Evolutionary conservation across 78 protist genomes (phyloP), one percentile per base, ranked within the genome.

Genomic region (Acrasis kona): DNA sequence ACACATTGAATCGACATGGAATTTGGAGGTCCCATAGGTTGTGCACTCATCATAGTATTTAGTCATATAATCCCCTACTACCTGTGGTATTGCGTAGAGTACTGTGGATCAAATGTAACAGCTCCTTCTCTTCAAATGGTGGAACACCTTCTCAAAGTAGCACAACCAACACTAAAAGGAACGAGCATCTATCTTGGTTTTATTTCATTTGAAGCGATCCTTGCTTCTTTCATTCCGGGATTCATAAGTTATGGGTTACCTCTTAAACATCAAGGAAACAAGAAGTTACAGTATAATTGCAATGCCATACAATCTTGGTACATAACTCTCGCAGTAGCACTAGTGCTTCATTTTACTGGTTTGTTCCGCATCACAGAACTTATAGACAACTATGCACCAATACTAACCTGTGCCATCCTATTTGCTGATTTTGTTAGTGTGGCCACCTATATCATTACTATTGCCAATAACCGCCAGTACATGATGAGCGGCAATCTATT

Each of bases 401-500:
- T 76, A 27, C 70, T 77, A 65, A 36, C 81, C 10, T 28, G 27
- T 2, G 72, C 83, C 64, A 36, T 80, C 41, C 10, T 79, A n/a
- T 65, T 29, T 5, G 79, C 76, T 31, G 40, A 78, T 72, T 10
- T 66, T 5, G 0, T 69, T 41, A 34, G 85, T 50, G 6, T 79
- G 58, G 1, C 31, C 58, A 12, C 12, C 10, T 84, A 80, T 40
- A 41, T 74, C 64, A 1, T 10, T n/a, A 74, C 72, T 27, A 31
- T 35, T 34, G 31, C 9, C n/a, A 3, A n/a, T 32, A 57, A 65
- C 57, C 41, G 4, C 70, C 34, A 38, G 67, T 41, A 68, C 1
- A 70, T 80, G 34, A 50, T 73, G 77, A 10, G 76, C 3, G 90
- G 90, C 8, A 72, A 50, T 41, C 57, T 2, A 30, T 8, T 86